phyloP scores from a whole-genome alignment of 768 basidiomycete species.

The Dioszegia aurantiaca region DNA sequence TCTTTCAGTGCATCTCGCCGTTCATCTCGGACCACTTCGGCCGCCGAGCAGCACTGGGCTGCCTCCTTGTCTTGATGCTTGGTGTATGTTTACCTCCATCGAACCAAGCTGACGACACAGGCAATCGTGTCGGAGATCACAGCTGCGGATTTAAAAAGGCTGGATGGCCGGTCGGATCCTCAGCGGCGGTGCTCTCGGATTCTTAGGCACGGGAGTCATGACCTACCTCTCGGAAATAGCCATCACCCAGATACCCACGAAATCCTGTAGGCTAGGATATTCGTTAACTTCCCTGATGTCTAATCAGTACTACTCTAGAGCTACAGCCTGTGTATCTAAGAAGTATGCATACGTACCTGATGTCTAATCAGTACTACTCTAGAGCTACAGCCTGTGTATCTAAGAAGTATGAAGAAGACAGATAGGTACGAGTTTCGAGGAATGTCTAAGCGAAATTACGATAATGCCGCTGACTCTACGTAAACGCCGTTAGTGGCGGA shows the following conservation, averaged over 20 bases:
- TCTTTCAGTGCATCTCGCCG: constrained; percentile 1
- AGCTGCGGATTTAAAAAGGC: constrained; percentile 24
- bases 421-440: no score
- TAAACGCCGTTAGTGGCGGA: no score
- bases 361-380: no score
- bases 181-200: constrained; percentile 5
- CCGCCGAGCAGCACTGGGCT: constrained; percentile 13
- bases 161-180: constrained; percentile 21
- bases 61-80: constrained; percentile 15
- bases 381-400: no score
- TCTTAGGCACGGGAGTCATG: constrained; percentile 5
- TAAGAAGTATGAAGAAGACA: no score
- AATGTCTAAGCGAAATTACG: no score
- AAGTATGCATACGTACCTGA: no score
- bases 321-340: no score
- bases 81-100: background rate
- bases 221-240: constrained; percentile 25
- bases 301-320: no score
- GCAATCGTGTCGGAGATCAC: constrained; percentile 22
- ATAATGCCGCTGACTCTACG: no score
- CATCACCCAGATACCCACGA: constrained; percentile 16
- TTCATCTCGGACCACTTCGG: constrained; percentile 26
- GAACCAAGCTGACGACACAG: background rate
- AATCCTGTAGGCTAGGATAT: no score
- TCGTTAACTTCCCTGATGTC: no score